Evolutionary conservation across 2,329 filamentous ascomycete species (phyloP).

Genomic region (Triangularia setosa): DNA sequence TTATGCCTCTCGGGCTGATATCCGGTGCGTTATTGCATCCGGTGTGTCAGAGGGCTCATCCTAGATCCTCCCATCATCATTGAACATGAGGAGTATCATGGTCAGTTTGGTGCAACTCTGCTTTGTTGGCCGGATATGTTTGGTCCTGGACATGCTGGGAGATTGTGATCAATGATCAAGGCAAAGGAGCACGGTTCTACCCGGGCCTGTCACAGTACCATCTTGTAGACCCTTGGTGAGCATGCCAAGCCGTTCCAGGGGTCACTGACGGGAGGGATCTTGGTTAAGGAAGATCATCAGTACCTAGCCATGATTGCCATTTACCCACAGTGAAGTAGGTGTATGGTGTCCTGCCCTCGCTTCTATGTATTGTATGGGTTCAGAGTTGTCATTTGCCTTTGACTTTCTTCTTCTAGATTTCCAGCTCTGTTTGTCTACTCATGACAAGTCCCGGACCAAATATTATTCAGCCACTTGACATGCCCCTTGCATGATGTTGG

Average conservation of each 20-base stretch:
- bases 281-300: slow-evolving; percentile 6
- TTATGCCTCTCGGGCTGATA: not conserved
- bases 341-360: not conserved
- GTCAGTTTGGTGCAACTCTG: not conserved
- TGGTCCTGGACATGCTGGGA: not conserved
- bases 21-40: not conserved
- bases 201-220: not conserved
- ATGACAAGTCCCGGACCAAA: not conserved
- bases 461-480: slow-evolving; percentile 7
- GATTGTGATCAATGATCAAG: not conserved
- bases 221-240: not conserved
- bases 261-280: slow-evolving; percentile 6
- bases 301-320: slow-evolving; percentile 3
- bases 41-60: not conserved
- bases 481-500: slow-evolving; percentile 20
- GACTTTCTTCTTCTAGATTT: not conserved
- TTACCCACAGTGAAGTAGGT: not conserved
- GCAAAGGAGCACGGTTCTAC: not conserved
- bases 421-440: not conserved
- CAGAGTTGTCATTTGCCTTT: not conserved
- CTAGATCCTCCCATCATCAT: not conserved
- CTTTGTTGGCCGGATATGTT: not conserved
- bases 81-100: not conserved
- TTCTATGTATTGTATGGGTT: not conserved
- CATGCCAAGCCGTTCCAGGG: not conserved